A percentile compares a stretch with the other conserved stretches of the same genome.
phyloP scores from a whole-genome alignment of 306 rosid species.

The Neltuma alba region DNA sequence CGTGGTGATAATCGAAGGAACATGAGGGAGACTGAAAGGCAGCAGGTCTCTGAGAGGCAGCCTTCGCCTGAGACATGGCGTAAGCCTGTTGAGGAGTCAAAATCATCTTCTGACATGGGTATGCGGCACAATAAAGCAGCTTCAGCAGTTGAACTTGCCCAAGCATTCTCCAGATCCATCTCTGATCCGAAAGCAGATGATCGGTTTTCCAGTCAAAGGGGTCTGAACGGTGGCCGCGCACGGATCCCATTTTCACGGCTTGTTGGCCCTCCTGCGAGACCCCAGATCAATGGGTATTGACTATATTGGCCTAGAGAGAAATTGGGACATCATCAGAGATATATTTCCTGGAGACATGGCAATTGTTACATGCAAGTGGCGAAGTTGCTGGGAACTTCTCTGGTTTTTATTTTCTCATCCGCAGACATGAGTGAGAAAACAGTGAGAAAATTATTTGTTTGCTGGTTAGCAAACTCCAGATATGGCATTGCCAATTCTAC shows the following conservation, averaged over 20 bases:
- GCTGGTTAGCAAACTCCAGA: slow-evolving; percentile 27
- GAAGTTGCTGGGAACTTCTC: slow-evolving; percentile 35
- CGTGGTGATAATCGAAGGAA: slow-evolving; percentile 62
- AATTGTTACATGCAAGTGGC: slow-evolving; percentile 32
- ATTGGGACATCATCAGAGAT: slow-evolving; percentile 23
- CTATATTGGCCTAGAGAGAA: slow-evolving; percentile 29
- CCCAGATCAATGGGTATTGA: slow-evolving; percentile 91
- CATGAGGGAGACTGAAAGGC: slow-evolving; percentile 62
- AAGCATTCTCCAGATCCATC: slow-evolving; percentile 87
- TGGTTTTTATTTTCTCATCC: slow-evolving; percentile 33
- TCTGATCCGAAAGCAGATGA: slow-evolving; percentile 70
- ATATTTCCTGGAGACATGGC: slow-evolving; percentile 34
- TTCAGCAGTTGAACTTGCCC: slow-evolving; percentile 93
- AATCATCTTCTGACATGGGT: slow-evolving; percentile 52
- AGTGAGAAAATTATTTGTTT: slow-evolving; percentile 37
- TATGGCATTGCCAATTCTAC: slow-evolving; percentile 31
- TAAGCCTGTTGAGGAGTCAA: slow-evolving; percentile 75
- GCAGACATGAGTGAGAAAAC: slow-evolving; percentile 38
- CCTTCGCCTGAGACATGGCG: slow-evolving; percentile 97
- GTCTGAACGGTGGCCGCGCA: slow-evolving; percentile 51
- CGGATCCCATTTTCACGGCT: slow-evolving; percentile 91
- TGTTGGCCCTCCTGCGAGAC: slow-evolving; percentile 78
- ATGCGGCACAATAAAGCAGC: slow-evolving; percentile 72
- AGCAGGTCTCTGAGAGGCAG: slow-evolving; percentile 67
- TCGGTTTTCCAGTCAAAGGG: slow-evolving; percentile 57